Evolutionary conservation across 2,329 filamentous ascomycete genomes (phyloP).

Genomic region (Aspergillus intermedius): DNA sequence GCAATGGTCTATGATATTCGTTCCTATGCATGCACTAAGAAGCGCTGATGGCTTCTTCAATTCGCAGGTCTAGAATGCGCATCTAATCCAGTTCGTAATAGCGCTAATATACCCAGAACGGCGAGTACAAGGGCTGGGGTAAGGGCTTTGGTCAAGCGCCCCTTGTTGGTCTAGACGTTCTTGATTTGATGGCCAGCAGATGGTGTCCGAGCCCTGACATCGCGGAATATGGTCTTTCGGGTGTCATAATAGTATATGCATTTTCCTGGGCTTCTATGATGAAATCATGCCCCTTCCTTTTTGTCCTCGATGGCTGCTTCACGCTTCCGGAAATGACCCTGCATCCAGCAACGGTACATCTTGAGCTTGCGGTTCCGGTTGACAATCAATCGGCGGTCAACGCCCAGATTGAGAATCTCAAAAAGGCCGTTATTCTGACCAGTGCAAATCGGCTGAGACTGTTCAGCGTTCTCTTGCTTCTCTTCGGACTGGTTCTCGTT

Average conservation of each 20-base stretch:
- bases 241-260: not conserved
- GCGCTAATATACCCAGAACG: no score
- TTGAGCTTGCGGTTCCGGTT: constrained; percentile 87
- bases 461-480: not conserved
- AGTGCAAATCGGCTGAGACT: not conserved
- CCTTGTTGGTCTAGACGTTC: no score
- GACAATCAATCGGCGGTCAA: constrained; percentile 83
- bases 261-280: not conserved
- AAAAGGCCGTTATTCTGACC: constrained; percentile 43
- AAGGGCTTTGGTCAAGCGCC: no score
- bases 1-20: no score
- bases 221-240: not conserved
- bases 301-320: constrained; percentile 2
- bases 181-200: no score
- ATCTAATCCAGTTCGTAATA: no score
- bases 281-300: constrained; percentile 8
- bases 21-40: no score
- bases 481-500: not conserved
- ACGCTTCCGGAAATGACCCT: constrained; percentile 40
- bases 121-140: no score
- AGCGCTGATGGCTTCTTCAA: no score
- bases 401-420: constrained; percentile 68
- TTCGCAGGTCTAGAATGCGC: no score
- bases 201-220: no score
- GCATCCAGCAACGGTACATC: constrained; percentile 90